phyloP scores from a whole-genome alignment of 1,284 basidiomycete species.

The Hymenochaete sp. region DNA sequence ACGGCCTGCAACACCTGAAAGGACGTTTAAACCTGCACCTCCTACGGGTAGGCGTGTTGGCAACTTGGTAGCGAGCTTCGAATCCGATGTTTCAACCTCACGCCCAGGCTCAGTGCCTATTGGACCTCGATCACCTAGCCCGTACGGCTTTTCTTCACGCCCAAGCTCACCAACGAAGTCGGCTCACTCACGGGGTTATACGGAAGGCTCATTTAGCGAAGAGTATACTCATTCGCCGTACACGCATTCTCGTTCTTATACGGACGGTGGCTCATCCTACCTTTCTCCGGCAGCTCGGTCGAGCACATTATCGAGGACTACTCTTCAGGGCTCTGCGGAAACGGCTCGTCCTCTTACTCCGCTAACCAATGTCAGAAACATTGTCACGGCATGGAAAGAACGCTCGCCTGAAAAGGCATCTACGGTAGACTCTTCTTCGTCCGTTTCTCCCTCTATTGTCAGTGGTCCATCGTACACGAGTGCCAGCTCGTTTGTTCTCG shows the following conservation, averaged over 20 bases:
- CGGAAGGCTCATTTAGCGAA: not conserved
- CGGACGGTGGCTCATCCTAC: not conserved
- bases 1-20: constrained; percentile 16
- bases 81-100: constrained; percentile 37
- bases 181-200: constrained; percentile 10
- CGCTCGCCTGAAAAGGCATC: constrained; percentile 31
- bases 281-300: not conserved
- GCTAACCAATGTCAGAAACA: constrained; percentile 63
- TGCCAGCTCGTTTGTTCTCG: constrained; percentile 29
- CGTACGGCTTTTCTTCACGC: constrained; percentile 18
- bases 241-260: constrained; percentile 7
- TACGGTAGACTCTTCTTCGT: constrained; percentile 23
- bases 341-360: constrained; percentile 42
- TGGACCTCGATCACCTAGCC: constrained; percentile 42
- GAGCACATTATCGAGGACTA: not conserved
- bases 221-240: too few species aligned
- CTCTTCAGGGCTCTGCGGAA: constrained; percentile 2
- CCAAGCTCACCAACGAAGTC: constrained; percentile 15
- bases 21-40: constrained; percentile 29
- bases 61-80: constrained; percentile 68
- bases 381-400: constrained; percentile 74
- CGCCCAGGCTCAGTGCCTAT: constrained; percentile 23
- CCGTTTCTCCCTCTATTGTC: constrained; percentile 24
- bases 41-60: constrained; percentile 53
- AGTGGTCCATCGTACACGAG: constrained; percentile 26